Conservation (phyloP, 257 asterid species). For the Verbascum thapsus region DNA sequence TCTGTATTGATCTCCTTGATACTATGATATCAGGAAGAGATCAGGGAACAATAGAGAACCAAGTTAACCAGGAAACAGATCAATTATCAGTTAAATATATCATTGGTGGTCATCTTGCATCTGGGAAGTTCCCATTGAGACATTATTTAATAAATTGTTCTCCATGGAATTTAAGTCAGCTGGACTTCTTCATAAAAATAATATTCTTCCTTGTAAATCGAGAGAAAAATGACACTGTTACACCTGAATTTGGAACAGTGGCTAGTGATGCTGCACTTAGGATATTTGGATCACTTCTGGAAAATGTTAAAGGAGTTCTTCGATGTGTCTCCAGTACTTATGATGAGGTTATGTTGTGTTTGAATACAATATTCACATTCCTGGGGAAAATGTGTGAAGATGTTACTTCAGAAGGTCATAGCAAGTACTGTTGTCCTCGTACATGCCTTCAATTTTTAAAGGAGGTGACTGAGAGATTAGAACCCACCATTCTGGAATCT, state of each 20-base stretch:
- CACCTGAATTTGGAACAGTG: slow-evolving; percentile 42
- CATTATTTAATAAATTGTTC: slow-evolving; percentile 57
- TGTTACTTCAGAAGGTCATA: slow-evolving; percentile 35
- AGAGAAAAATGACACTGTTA: slow-evolving; percentile 39
- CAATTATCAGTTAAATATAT: slow-evolving; percentile 32
- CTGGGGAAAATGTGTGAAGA: slow-evolving; percentile 45
- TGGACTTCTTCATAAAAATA: slow-evolving; percentile 60
- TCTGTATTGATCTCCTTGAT: slow-evolving; percentile 67
- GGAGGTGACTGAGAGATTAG: slow-evolving; percentile 57
- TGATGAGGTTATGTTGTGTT: slow-evolving; percentile 56
- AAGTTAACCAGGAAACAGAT: slow-evolving; percentile 33
- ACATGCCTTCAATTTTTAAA: slow-evolving; percentile 54
- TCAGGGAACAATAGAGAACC: slow-evolving; percentile 31
- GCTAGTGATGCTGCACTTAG: slow-evolving; percentile 51
- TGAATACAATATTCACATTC: slow-evolving; percentile 55
- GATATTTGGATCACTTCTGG: slow-evolving; percentile 63
- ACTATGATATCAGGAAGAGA: slow-evolving; percentile 49
- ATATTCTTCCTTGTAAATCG: slow-evolving; percentile 50
- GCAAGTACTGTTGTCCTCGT: slow-evolving; percentile 29
- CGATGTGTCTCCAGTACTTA: slow-evolving; percentile 46
- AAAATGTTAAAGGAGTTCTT: slow-evolving; percentile 49
- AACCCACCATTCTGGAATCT: slow-evolving; percentile 60
- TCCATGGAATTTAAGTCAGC: slow-evolving; percentile 60
- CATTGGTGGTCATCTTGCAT: slow-evolving; percentile 30
- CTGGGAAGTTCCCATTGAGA: slow-evolving; percentile 50